phyloP scores from a whole-genome alignment of 805 yeast species.

The Suhomyces faveliae region DNA sequence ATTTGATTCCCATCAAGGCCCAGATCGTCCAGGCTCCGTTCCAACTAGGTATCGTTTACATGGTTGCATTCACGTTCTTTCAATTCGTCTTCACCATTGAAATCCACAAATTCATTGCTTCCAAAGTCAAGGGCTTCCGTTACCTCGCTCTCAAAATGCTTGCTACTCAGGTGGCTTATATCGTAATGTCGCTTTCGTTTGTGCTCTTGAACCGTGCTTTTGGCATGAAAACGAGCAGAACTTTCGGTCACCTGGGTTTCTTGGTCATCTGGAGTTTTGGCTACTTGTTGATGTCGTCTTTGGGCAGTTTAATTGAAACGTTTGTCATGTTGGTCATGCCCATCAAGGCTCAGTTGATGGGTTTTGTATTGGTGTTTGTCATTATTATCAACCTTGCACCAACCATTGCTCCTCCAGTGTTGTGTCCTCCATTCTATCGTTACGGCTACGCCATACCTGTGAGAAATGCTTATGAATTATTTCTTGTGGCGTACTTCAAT shows the following conservation, averaged over 20 bases:
- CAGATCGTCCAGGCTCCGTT: slow-evolving; percentile 30
- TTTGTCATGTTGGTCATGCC: slow-evolving; percentile 22
- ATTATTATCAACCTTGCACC: slow-evolving; percentile 33
- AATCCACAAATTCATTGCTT: slow-evolving; percentile 27
- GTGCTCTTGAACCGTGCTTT: slow-evolving; percentile 31
- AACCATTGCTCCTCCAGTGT: slow-evolving; percentile 26
- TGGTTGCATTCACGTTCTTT: slow-evolving; percentile 34
- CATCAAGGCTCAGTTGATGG: slow-evolving; percentile 27
- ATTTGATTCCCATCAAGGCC: slow-evolving; percentile 27
- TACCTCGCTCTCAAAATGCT: slow-evolving; percentile 24
- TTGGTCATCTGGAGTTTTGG: slow-evolving; percentile 33
- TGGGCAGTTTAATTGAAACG: slow-evolving; percentile 31
- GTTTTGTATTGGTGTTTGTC: slow-evolving; percentile 25
- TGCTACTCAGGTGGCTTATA: slow-evolving; percentile 28
- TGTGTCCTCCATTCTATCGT: slow-evolving; percentile 27
- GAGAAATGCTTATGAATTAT: slow-evolving; percentile 26
- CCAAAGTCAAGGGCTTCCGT: slow-evolving; percentile 24
- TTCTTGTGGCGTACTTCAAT: slow-evolving; percentile 32
- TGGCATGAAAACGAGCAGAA: slow-evolving; percentile 16
- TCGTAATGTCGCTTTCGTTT: slow-evolving; percentile 26
- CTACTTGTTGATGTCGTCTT: slow-evolving; percentile 28
- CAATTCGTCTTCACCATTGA: slow-evolving; percentile 29
- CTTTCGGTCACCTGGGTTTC: slow-evolving; percentile 34
- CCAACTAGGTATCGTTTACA: slow-evolving; percentile 32
- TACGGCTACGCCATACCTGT: slow-evolving; percentile 33